Base-by-base conservation (phyloP, 164 flowering plant genomes). In the Vitis vinifera region DNA sequence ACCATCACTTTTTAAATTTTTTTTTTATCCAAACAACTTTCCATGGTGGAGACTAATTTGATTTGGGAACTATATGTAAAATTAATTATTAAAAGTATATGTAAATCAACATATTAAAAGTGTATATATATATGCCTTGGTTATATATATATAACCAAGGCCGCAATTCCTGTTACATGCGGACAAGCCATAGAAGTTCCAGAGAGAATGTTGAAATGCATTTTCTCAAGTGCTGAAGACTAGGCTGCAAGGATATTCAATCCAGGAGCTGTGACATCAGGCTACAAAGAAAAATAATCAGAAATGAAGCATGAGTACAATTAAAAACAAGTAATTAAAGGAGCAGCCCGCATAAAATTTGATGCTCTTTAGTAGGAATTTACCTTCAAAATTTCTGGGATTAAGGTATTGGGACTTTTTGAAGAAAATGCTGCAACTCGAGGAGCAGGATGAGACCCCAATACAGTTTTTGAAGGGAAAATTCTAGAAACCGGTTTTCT, bases 101-200 rank as follows among this genome's bases (percentile, higher is more conserved):
- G 17, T 17, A 17, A 17, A 17, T 17, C 17, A 17, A 17, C 17
- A 17, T 17, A 17, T 17, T 17, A 17, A 17, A 17, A 17, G 17
- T 17, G 17, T 17, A 17, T 17, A 17, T 17, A 17, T 17, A 17
- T 17, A 17, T 17, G 17, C 17, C 17, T 17, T 17, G 17, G 17
- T 17, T 17, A 17, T 19, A 19, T 19, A 19, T 23, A 23, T 23
- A 23, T 23, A 23, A 90, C 72, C 76, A 89, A 77, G 55, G 94
- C 79, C 3, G 76, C 90, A 58, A 92, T 81, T 64, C 94, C 97
- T 3, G 93, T 84, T 17, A 90, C 81, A 66, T 92, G 97, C 5
- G 97, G 97, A 70, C 95, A 90, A 60, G 97, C 85, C 95, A 90
- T 89, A 17, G 97, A 92, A 66, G 95, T 92, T 68, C 97, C 97